Conservation (phyloP, 495 filamentous ascomycete genomes). For the Peziza echinospora region DNA sequence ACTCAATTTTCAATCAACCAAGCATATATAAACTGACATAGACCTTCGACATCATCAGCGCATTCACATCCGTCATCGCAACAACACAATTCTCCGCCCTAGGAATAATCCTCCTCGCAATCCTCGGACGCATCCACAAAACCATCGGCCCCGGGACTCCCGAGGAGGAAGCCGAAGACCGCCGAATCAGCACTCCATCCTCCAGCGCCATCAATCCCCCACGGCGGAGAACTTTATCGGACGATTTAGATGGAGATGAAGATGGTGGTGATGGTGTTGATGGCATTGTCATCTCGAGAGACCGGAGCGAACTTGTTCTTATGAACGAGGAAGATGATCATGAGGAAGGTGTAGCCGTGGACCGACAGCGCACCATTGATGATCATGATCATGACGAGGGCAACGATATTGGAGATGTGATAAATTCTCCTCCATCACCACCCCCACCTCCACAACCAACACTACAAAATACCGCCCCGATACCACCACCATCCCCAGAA, state of each 20-base stretch:
- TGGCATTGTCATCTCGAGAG: not conserved
- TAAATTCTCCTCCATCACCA: not conserved
- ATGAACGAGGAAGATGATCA: not conserved
- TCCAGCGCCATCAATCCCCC: not conserved
- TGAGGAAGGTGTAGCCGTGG: not conserved
- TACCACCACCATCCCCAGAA: no score
- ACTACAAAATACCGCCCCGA: not conserved
- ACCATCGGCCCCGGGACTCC: slow-evolving; percentile 16
- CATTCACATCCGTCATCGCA: slow-evolving; percentile 47
- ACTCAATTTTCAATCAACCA: no score
- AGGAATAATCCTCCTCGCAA: slow-evolving; percentile 51
- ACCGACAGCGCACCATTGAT: not conserved
- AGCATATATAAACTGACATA: no score
- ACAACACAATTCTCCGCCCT: slow-evolving; percentile 56
- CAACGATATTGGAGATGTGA: not conserved
- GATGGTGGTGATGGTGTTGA: not conserved
- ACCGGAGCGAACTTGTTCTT: not conserved
- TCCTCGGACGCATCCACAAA: slow-evolving; percentile 36
- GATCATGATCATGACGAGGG: not conserved
- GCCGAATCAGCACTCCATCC: not conserved
- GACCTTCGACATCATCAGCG: slow-evolving; percentile 11
- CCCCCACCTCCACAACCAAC: not conserved
- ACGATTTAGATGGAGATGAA: slow-evolving; percentile 1
- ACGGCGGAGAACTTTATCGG: not conserved
- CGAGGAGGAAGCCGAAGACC: not conserved